Base-by-base conservation (phyloP, 768 basidiomycete species). In the button mushroom (Agaricus bisporus) region DNA sequence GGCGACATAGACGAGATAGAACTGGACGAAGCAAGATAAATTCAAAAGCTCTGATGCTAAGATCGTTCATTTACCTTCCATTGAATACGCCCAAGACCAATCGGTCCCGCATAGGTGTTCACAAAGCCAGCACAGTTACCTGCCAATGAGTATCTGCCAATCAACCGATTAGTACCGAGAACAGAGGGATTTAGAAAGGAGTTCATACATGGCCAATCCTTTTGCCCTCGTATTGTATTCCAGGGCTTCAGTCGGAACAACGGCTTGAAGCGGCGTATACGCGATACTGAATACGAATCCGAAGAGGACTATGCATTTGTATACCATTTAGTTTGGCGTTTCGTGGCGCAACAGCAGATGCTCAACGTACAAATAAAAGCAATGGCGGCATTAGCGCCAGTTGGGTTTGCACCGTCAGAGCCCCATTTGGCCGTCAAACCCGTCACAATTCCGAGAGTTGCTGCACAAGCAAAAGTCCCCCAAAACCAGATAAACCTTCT, bases 171-270 rank as follows among this genome's bases (percentile, higher is more conserved):
- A 26, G 15, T 22, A 28, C 14, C 7, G 36, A 46, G 10, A 36
- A 36, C n/a, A 29, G 6, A 20, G 29, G 4, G 8, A n/a, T 11
- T 17, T 10, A 2, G 44, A 29, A n/a, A 15, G 5, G 11, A 43
- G 18, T 22, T 42, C 76, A 54, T 68, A 81, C 67, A 78, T 61
- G 4, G 80, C 80, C 72, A 85, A 79, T 54, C 82, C 82, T 63
- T 83, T 83, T 5, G 81, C 81, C 41, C 81, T 74, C 28, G 79
- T 76, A 39, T 78, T 81, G 48, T 77, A 80, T 50, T 76, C 70
- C n/a, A 83, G 65, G 59, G 76, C 77, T 58, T 83, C 82, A 17
- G 75, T 73, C 4, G 81, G 78, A 55, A 81, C 80, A 5, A 81
- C 62, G 0, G 75, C 80, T 64, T 83, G 82, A 22, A 84, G 71